Base-by-base conservation (phyloP, 75 land plant genomes). In the Pinus taeda region DNA sequence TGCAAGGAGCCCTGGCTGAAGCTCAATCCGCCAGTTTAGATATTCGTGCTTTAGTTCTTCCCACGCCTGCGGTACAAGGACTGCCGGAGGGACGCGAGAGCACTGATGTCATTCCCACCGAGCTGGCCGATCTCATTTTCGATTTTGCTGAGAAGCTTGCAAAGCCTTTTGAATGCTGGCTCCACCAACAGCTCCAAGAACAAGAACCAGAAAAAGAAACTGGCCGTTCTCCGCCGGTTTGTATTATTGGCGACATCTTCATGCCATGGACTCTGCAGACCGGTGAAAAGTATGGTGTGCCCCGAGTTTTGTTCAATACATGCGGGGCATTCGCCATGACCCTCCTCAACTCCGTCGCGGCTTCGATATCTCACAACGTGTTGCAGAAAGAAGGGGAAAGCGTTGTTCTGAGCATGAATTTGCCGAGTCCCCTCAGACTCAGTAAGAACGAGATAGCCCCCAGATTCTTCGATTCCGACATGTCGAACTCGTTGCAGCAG, bases 71-170 rank as follows among this genome's bases (percentile, higher is more conserved):
- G 22, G 59, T 76, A 22, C 62, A 78, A 8, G 81, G 57, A 1
- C 24, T 85, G 20, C 84, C 84, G 2, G 30, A 75, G 37, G 84
- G 84, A 57, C 57, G 76, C 11, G 87, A 85, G 24, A 79, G 77
- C 84, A 77, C 78, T 7, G 87, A 85, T 24, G 53, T 64, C 12
- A 61, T 85, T 4, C 45, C 70, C 37, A 3, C 70, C n/a, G 9
- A 14, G 3, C 14, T 2, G 18, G 15, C 8, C 15, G 21, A 7
- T 14, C 69, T 65, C 4, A 65, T 66, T 37, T 66, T 66, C 18
- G 70, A 66, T 30, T 6, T 66, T 29, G 70, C 29, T n/a, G 18
- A 12, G 7, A 66, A 66, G 70, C 45, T 66, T 37, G 70, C 17
- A 36, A 7, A 33, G 42, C 75, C 75, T 2, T 74, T 53, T 14